These are phyloP conservation scores for Psilocybe mexicana DNA, from an alignment of 1,284 basidiomycete species.

Conservation along the genomic window DNA sequence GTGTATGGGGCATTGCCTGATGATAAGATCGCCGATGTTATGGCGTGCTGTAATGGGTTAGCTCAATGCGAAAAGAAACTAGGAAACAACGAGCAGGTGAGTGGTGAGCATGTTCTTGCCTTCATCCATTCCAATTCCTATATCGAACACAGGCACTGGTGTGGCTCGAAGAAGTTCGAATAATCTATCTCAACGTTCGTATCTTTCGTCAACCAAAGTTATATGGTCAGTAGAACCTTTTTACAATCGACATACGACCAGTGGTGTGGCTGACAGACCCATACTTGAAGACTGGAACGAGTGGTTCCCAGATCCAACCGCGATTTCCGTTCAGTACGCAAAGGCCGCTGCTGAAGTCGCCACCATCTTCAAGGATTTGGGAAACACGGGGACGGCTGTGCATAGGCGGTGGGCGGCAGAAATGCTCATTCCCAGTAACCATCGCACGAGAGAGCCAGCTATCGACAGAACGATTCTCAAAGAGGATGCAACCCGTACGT, in stretches of 20 bases:
- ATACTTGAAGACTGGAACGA: constrained; percentile 8
- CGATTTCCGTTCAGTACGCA: constrained; percentile 21
- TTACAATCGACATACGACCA: not conserved
- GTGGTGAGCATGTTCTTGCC: not conserved
- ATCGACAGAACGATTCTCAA: constrained; percentile 21
- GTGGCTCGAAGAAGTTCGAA: constrained; percentile 21
- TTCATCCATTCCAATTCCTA: not conserved
- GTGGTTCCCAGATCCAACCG: constrained; percentile 24
- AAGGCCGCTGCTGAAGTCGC: constrained; percentile 13
- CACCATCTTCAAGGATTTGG: constrained; percentile 22
- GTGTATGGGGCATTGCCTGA: constrained; percentile 1
- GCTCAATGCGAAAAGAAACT: constrained; percentile 18
- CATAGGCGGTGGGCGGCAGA: constrained; percentile 19
- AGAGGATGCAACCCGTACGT: not conserved
- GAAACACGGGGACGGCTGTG: constrained; percentile 25
- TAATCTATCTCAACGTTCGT: constrained; percentile 18
- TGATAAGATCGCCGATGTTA: constrained; percentile 25
- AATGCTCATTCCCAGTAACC: constrained; percentile 12
- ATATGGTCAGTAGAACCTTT: constrained; percentile 13
- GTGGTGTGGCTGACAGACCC: not conserved
- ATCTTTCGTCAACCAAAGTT: constrained; percentile 11
- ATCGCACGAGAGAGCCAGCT: not conserved
- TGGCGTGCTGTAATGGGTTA: constrained; percentile 19
- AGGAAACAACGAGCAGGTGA: not conserved
- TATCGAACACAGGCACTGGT: constrained; percentile 14